A percentile compares a stretch with the other conserved stretches of the same genome.
These are phyloP conservation scores for Hortaea werneckii DNA, from an alignment of 2,329 filamentous ascomycete species.

Conservation along the genomic window DNA sequence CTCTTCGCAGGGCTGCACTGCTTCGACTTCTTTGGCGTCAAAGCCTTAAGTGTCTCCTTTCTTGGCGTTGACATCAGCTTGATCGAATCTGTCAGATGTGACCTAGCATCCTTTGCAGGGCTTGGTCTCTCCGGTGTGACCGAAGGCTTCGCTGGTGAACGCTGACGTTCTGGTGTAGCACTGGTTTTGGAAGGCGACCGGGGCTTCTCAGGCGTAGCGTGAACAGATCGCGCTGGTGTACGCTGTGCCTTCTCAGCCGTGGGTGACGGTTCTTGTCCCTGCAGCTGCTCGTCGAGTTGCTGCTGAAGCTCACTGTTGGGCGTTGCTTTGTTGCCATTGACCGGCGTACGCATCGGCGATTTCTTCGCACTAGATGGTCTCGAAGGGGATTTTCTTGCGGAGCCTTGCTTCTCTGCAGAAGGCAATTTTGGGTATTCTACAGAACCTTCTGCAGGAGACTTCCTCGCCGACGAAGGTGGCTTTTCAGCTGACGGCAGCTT, in stretches of 20 bases:
- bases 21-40: slow-evolving; percentile 33
- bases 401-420: slow-evolving; percentile 1
- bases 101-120: slow-evolving; percentile 10
- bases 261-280: slow-evolving; percentile 16
- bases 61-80: slow-evolving; percentile 39
- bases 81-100: slow-evolving; percentile 32
- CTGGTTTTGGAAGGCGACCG: background rate
- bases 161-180: background rate
- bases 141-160: slow-evolving; percentile 1
- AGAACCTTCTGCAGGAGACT: slow-evolving; percentile 8
- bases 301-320: slow-evolving; percentile 5
- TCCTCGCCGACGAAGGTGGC: slow-evolving; percentile 2
- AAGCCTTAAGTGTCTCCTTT: slow-evolving; percentile 31
- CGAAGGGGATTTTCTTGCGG: slow-evolving; percentile 1
- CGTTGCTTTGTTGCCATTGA: slow-evolving; percentile 1
- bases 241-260: slow-evolving; percentile 18
- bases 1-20: slow-evolving; percentile 33
- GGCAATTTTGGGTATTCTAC: slow-evolving; percentile 16
- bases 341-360: slow-evolving; percentile 7
- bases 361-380: slow-evolving; percentile 11
- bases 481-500: slow-evolving; percentile 10
- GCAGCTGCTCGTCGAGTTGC: slow-evolving; percentile 11
- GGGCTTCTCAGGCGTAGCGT: slow-evolving; percentile 7
- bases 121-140: slow-evolving; percentile 10
- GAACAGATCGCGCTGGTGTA: background rate